phyloP scores from a whole-genome alignment of 192 early-diverging fungal species.

The Coemansia reversa region DNA sequence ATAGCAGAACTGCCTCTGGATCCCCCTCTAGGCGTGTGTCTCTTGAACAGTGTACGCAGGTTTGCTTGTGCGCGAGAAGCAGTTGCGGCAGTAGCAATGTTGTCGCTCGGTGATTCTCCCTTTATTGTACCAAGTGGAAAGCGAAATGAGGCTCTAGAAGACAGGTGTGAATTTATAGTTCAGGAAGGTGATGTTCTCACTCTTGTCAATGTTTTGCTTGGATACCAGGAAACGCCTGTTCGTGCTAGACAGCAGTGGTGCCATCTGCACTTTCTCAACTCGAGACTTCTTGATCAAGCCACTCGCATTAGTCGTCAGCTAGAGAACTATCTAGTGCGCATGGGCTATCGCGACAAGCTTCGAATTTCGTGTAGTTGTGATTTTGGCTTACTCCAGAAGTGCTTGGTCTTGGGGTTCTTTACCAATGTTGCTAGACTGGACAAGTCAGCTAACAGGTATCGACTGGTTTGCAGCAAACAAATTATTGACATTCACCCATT shows the following conservation, averaged over 20 bases:
- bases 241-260: slow-evolving; percentile 82
- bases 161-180: slow-evolving; percentile 87
- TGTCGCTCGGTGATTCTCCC: slow-evolving; percentile 73
- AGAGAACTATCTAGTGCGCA: slow-evolving; percentile 69
- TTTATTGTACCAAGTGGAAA: slow-evolving; percentile 82
- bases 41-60: slow-evolving; percentile 73
- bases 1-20: slow-evolving; percentile 96
- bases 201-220: slow-evolving; percentile 78
- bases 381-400: slow-evolving; percentile 67
- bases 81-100: slow-evolving; percentile 85
- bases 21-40: slow-evolving; percentile 79
- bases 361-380: slow-evolving; percentile 74
- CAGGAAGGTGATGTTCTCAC: slow-evolving; percentile 93
- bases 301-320: slow-evolving; percentile 87
- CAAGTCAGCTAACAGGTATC: slow-evolving; percentile 75
- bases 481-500: slow-evolving; percentile 86
- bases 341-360: slow-evolving; percentile 68
- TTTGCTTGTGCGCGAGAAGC: slow-evolving; percentile 86
- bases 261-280: slow-evolving; percentile 71
- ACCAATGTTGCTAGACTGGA: slow-evolving; percentile 81
- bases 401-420: slow-evolving; percentile 87
- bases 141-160: slow-evolving; percentile 77
- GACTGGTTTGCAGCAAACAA: slow-evolving; percentile 73
- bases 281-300: slow-evolving; percentile 86
- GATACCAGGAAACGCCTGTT: slow-evolving; percentile 83